These are phyloP conservation scores for Polyporus arcularius DNA, from an alignment of 768 basidiomycete species.

Conservation along the genomic window DNA sequence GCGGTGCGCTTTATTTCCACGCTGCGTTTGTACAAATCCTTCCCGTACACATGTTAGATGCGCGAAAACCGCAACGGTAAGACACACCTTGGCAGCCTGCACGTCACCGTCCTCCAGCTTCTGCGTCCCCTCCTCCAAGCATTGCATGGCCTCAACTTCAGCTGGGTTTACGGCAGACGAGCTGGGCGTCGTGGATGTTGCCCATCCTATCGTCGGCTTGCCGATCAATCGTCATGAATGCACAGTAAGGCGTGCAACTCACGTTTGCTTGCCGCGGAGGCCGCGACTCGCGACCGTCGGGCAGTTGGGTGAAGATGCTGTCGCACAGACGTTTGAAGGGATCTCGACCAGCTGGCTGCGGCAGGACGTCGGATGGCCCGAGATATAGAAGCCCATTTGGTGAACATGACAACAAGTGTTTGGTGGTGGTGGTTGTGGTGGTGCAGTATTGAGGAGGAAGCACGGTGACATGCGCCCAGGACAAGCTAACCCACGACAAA, in stretches of 20 bases:
- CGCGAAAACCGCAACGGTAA: neutral
- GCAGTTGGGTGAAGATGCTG: no score
- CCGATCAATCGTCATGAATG: no score
- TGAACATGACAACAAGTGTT: neutral
- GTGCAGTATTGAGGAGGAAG: no score
- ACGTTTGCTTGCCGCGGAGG: no score
- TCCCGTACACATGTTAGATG: slow-evolving; percentile 3
- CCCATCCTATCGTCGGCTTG: slow-evolving; percentile 56
- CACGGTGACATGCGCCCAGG: no score
- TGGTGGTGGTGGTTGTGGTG: no score
- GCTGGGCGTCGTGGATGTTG: slow-evolving; percentile 77
- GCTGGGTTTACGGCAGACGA: slow-evolving; percentile 84
- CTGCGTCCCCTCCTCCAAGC: slow-evolving; percentile 80
- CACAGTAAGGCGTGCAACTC: no score
- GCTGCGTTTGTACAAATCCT: slow-evolving; percentile 69
- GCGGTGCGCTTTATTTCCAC: slow-evolving; percentile 79
- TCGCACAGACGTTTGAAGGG: no score
- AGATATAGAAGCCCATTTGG: neutral
- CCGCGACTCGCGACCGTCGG: no score
- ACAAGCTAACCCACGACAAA: neutral
- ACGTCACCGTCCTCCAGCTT: slow-evolving; percentile 89
- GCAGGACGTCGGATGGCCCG: no score
- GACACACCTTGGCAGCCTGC: slow-evolving; percentile 61
- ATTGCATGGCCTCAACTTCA: slow-evolving; percentile 74
- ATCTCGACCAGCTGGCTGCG: no score